A percentile compares a stretch with the other conserved stretches of the same genome.
Evolutionary conservation across 1,139 yeast species (phyloP).

Genomic region (Scheffersomyces titani): DNA sequence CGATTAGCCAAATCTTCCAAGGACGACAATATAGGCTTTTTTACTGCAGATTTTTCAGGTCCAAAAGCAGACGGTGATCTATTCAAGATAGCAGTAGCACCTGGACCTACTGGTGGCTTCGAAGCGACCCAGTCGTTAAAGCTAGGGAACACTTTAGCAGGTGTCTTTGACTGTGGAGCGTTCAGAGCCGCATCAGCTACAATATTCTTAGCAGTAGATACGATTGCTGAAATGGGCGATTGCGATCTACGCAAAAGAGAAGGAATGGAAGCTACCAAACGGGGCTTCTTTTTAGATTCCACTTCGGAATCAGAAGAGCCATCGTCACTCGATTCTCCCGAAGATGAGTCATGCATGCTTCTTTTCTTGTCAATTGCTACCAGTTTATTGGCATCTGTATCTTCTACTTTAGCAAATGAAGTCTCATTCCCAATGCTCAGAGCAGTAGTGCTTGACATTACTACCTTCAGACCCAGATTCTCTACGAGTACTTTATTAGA

Average conservation of each 20-base stretch:
- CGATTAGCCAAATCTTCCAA: slow-evolving; percentile 56
- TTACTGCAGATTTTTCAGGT: slow-evolving; percentile 6
- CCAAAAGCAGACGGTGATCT: not conserved
- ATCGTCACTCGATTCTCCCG: slow-evolving; percentile 9
- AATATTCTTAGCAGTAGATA: slow-evolving; percentile 1
- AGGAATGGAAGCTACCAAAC: slow-evolving; percentile 13
- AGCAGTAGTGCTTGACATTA: not conserved
- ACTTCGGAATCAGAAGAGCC: slow-evolving; percentile 16
- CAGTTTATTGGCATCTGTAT: not conserved
- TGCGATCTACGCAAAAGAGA: slow-evolving; percentile 9
- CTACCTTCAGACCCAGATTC: not conserved
- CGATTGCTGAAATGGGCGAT: slow-evolving; percentile 4
- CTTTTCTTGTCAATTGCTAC: slow-evolving; percentile 5
- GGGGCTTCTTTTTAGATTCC: slow-evolving; percentile 14
- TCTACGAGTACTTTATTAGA: not conserved
- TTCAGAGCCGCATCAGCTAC: not conserved
- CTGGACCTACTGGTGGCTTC: not conserved
- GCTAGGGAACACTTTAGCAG: not conserved
- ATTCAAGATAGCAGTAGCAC: not conserved
- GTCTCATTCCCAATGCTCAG: slow-evolving; percentile 15
- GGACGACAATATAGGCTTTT: slow-evolving; percentile 44
- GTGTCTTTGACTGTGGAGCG: not conserved
- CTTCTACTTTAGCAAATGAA: slow-evolving; percentile 1
- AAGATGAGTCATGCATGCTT: slow-evolving; percentile 11
- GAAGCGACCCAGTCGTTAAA: not conserved